Base-by-base conservation (phyloP, 768 basidiomycete species). In the Pulveroboletus frians region DNA sequence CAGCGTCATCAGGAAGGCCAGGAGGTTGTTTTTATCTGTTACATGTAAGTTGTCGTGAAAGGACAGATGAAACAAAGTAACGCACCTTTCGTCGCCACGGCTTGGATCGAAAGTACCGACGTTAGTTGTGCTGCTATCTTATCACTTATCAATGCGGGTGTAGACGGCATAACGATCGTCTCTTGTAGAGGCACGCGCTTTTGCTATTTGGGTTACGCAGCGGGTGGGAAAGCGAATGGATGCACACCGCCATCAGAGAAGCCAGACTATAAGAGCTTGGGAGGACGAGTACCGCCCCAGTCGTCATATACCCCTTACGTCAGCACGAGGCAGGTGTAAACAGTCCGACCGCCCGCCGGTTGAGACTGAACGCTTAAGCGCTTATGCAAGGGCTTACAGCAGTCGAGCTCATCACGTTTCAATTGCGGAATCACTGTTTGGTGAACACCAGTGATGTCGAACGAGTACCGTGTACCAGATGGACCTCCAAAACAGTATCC, bases 271-370 rank as follows among this genome's bases (percentile, higher is more conserved):
- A 43, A 43, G 40, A 32, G 17, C 5, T 1, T 2, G 4, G 29
- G 30, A 4, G 3, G 6, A 20, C n/a, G 57, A 58, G 57, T 56
- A 58, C 57, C 57, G 14, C 47, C 46, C 34, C 57, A 36, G 57
- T 58, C 17, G 40, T 32, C 11, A 26, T 48, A 32, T 27, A 1
- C 11, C 5, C 5, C 26, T 58, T 56, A 51, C 34, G 34, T 35
- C 15, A 35, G 34, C 34, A 6, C 31, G 4, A 14, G 14, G 11
- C 31, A 5, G 11, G 4, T n/a, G n/a, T n/a, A n/a, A n/a, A n/a
- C n/a, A n/a, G n/a, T n/a, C n/a, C n/a, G n/a, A n/a, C n/a, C n/a
- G n/a, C n/a, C n/a, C n/a, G n/a, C n/a, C n/a, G n/a, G n/a, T n/a
- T n/a, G n/a, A n/a, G n/a, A n/a, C n/a, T n/a, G n/a, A n/a, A n/a